Evolutionary conservation across 495 filamentous ascomycete genomes (phyloP), one percentile per base, ranked within the genome.

Genomic region (Neurospora sp.): DNA sequence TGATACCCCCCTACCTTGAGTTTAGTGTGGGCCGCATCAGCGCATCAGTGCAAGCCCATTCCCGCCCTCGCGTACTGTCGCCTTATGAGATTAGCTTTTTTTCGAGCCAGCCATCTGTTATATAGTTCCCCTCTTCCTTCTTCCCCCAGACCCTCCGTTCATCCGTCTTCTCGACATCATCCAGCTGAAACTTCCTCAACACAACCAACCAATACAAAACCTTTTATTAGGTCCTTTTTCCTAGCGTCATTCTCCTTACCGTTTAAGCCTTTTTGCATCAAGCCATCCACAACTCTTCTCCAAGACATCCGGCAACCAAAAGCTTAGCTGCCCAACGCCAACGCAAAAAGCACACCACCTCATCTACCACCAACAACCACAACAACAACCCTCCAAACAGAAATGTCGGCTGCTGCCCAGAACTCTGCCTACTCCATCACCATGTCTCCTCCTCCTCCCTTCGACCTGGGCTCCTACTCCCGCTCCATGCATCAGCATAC

Each of bases 401-500:
- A 66, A 34, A 86, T 86, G 84, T 81, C 83, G 4, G 70, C 79
- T 66, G 15, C 54, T 66, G 31, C 62, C 19, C 80, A 78, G 73
- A 74, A 74, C 36, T 70, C 76, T 36, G 71, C 76, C 15, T 82
- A 78, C 69, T 77, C 78, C 8, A 75, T 76, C 24, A 54, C 78
- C 69, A 79, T 83, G 76, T 79, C 81, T 0, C 80, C 84, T 19
- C 78, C 84, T 5, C 82, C 84, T 4, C 85, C 85, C 7, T n/a
- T 77, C 69, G 83, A 86, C 70, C 75, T 86, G 21, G 76, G 83
- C 17, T 81, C 79, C 11, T 87, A 87, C 71, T 76, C 83, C 5
- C 82, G 84, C 70, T 82, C 79, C 62, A 87, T 87, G 84, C 84
- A 84, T 71, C 81, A 83, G 59, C 85, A 87, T 74, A 87, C 85